Evolutionary conservation across 1,284 basidiomycete species (phyloP).

Genomic region (Ustilago crameri): DNA sequence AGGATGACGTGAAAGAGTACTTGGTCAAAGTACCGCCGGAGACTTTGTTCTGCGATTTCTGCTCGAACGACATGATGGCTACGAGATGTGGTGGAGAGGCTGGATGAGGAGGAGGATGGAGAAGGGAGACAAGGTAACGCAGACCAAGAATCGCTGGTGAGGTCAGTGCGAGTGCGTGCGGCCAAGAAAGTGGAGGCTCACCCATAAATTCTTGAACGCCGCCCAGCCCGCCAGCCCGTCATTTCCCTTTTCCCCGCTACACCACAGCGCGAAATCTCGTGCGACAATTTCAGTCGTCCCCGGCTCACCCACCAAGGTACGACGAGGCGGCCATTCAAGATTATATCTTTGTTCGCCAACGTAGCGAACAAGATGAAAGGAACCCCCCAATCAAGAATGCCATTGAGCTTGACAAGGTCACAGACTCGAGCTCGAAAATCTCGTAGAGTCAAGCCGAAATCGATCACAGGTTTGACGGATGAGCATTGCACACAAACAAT

Average conservation of each 20-base stretch:
- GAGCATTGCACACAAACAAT: neutral
- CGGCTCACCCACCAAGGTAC: neutral
- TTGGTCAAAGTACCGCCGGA: slow-evolving; percentile 58
- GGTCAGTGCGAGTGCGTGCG: slow-evolving; percentile 26
- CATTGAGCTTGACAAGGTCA: too few species aligned
- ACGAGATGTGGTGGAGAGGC: neutral
- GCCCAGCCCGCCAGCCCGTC: too few species aligned
- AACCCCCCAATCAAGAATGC: too few species aligned
- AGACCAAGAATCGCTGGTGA: neutral
- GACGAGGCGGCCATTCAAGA: too few species aligned
- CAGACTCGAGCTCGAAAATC: too few species aligned
- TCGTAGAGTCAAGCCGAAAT: too few species aligned
- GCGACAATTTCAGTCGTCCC: slow-evolving; percentile 6
- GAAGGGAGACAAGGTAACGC: neutral
- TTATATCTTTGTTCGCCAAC: too few species aligned
- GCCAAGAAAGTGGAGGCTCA: slow-evolving; percentile 10
- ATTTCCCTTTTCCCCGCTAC: slow-evolving; percentile 19
- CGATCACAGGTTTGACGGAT: too few species aligned
- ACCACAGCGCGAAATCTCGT: slow-evolving; percentile 6
- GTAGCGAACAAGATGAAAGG: too few species aligned
- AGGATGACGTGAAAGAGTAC: slow-evolving; percentile 71
- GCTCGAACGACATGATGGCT: slow-evolving; percentile 36
- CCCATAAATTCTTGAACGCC: too few species aligned
- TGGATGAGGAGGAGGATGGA: neutral
- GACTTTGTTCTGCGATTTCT: slow-evolving; percentile 46